Evolutionary conservation across 2,329 filamentous ascomycete species (phyloP), one percentile per base, ranked within the genome.

Genomic region (Alternaria longipes): DNA sequence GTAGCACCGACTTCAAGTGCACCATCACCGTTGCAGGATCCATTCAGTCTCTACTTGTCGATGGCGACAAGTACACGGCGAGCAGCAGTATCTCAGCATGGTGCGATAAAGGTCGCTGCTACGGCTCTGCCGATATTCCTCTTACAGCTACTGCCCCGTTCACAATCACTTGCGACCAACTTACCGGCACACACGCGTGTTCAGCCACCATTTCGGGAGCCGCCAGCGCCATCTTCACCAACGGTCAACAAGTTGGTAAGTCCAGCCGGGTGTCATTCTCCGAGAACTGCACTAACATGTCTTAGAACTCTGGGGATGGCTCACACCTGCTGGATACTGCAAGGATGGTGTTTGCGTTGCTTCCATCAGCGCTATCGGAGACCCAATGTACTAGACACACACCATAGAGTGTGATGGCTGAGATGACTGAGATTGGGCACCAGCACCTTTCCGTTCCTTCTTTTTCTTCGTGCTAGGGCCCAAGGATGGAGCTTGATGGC

Each of bases 101-200:
- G 56, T 59, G 56, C 41, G 26, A 34, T 3, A 18, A 44, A 16
- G 56, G 56, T 34, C 51, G 51, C 11, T 59, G 56, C 51, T 59
- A 59, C 36, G 56, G 56, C 3, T 55, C 56, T 24, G 34, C 20
- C 8, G 26, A 44, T 14, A 42, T 49, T 5, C 50, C 56, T 32
- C n/a, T 55, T 42, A 49, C 51, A 3, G 56, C 56, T 42, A 59
- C 56, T 8, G 56, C 56, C 14, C 56, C 56, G 7, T 59, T 59
- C 28, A 14, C 14, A 20, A 59, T 59, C 20, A 59, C 56, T 14
- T 59, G 56, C 38, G 56, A 59, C 26, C 50, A 55, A 4, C 4
- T 59, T 8, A 42, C 32, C 3, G 44, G 44, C 34, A 42, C 24
- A 20, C 49, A 30, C 16, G 56, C 44, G 30, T 59, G 56, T 36